Evolutionary conservation across 2,329 filamentous ascomycete species (phyloP).

Genomic region (Aspergillus puulaauensis): DNA sequence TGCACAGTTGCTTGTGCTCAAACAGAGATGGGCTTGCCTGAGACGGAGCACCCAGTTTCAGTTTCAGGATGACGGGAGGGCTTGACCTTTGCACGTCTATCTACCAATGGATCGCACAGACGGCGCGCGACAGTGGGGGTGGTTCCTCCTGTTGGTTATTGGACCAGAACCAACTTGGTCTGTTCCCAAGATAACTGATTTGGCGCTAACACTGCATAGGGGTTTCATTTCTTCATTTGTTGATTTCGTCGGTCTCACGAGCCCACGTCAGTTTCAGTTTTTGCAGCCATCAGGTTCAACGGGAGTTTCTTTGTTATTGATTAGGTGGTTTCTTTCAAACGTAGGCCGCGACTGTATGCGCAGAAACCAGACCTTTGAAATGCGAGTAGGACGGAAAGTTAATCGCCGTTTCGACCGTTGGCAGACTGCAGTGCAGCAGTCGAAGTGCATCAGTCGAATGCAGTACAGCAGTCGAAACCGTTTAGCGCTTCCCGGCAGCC

Average conservation of each 20-base stretch:
- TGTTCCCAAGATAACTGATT: slow-evolving; percentile 14
- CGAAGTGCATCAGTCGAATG: too few species aligned
- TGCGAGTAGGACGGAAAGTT: background rate
- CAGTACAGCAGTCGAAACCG: background rate
- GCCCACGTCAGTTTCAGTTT: slow-evolving; percentile 18
- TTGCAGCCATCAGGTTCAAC: background rate
- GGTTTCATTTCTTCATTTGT: slow-evolving; percentile 13
- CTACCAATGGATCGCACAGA: slow-evolving; percentile 11
- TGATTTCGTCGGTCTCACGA: slow-evolving; percentile 12
- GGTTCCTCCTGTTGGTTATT: background rate
- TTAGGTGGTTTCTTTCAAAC: background rate
- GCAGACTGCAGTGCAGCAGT: background rate
- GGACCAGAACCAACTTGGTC: slow-evolving; percentile 2
- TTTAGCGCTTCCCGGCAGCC: slow-evolving; percentile 3
- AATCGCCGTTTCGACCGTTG: too few species aligned
- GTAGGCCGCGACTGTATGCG: background rate
- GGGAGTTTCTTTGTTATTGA: background rate
- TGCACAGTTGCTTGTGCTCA: slow-evolving; percentile 8
- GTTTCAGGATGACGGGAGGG: slow-evolving; percentile 19
- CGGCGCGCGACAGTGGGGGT: background rate
- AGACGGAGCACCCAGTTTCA: slow-evolving; percentile 20
- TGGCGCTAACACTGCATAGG: slow-evolving; percentile 12
- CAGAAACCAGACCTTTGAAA: background rate
- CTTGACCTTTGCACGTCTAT: slow-evolving; percentile 1
- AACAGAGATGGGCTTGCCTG: slow-evolving; percentile 1